phyloP scores from a whole-genome alignment of 2,329 filamentous ascomycete genomes.

The Clonostachys rhizophaga region DNA sequence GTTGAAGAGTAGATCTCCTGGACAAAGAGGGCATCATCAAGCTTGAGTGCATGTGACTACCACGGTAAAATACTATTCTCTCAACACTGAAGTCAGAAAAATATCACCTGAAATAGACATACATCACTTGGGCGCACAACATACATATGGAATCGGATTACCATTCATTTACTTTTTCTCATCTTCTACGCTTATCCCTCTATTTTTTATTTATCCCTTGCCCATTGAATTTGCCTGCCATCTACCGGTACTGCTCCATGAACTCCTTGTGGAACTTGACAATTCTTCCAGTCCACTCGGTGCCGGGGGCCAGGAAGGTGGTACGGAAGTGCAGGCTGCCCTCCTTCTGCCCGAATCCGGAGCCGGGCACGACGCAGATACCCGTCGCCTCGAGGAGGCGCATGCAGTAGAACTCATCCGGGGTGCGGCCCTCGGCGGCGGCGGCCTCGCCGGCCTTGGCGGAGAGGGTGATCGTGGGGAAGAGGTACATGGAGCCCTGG shows the following conservation, averaged over 20 bases:
- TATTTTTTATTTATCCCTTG: not conserved
- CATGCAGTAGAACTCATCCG: slow-evolving; percentile 95
- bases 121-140: not conserved
- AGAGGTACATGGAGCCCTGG: slow-evolving; percentile 97
- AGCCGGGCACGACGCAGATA: slow-evolving; percentile 88
- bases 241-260: slow-evolving; percentile 70
- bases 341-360: slow-evolving; percentile 91
- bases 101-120: not conserved
- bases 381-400: slow-evolving; percentile 88
- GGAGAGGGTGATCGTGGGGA: slow-evolving; percentile 85
- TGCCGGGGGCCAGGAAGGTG: slow-evolving; percentile 93
- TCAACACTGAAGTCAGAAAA: not conserved
- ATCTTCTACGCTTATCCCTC: not conserved
- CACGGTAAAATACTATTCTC: not conserved
- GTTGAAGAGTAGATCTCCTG: too few relatives aligned
- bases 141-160: too few relatives aligned
- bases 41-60: too few relatives aligned
- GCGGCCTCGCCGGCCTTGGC: slow-evolving; percentile 74
- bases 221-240: not conserved
- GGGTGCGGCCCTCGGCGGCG: slow-evolving; percentile 61
- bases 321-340: slow-evolving; percentile 91
- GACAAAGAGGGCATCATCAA: too few relatives aligned
- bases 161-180: not conserved
- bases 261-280: slow-evolving; percentile 89
- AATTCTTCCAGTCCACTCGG: slow-evolving; percentile 86